Conservation (phyloP, 768 basidiomycete species). For the Melanogaster broomeanus region DNA sequence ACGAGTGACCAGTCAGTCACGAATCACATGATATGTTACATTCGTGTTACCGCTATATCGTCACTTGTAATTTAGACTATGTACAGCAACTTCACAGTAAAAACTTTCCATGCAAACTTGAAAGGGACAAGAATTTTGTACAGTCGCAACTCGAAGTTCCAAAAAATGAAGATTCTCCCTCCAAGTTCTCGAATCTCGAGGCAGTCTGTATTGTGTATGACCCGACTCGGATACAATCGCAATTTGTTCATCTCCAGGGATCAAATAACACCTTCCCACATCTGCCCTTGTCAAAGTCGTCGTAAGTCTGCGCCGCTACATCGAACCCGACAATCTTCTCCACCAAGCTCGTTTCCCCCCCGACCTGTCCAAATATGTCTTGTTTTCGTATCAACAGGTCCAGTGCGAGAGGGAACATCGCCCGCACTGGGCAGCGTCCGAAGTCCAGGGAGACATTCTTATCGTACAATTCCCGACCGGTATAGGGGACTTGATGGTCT, state of each 20-base stretch:
- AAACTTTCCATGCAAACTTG: too few relatives aligned
- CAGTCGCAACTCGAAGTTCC: too few relatives aligned
- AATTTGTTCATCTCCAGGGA: slow-evolving; percentile 53
- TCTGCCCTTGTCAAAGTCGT: slow-evolving; percentile 68
- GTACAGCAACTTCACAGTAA: too few relatives aligned
- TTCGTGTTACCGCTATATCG: neutral
- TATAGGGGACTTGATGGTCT: slow-evolving; percentile 53
- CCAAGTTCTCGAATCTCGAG: too few relatives aligned
- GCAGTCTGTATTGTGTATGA: too few relatives aligned
- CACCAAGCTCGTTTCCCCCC: slow-evolving; percentile 59
- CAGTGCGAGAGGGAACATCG: slow-evolving; percentile 73
- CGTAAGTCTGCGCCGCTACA: slow-evolving; percentile 59
- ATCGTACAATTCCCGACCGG: slow-evolving; percentile 59
- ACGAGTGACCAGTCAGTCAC: slow-evolving; percentile 10
- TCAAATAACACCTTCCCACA: slow-evolving; percentile 80
- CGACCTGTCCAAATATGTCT: slow-evolving; percentile 75
- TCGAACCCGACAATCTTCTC: slow-evolving; percentile 65
- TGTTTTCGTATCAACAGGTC: slow-evolving; percentile 68
- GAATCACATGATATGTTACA: slow-evolving; percentile 25
- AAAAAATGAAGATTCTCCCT: too few relatives aligned
- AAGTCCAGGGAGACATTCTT: slow-evolving; percentile 82
- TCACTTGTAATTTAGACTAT: too few relatives aligned
- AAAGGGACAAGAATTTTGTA: too few relatives aligned
- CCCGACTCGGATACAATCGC: too few relatives aligned
- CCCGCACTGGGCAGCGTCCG: slow-evolving; percentile 78